Evolutionary conservation across 2,329 filamentous ascomycete genomes (phyloP).

Genomic region (Epicoccum sorghinum): DNA sequence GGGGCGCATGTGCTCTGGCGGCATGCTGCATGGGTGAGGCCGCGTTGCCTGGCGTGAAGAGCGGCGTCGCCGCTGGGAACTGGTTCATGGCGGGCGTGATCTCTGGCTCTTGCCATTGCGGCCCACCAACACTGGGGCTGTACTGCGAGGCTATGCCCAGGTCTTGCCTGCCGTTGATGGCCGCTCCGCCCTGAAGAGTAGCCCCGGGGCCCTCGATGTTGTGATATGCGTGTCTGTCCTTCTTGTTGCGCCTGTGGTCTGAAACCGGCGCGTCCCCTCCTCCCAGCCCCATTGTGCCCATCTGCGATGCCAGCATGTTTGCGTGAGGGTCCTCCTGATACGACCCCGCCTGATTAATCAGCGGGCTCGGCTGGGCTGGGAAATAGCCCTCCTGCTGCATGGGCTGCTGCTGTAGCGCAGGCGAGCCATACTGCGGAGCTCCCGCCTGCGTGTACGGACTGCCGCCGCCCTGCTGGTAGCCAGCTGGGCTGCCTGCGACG

Average conservation of each 20-base stretch:
- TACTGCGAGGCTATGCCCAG: constrained; percentile 63
- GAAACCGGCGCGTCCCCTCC: constrained; percentile 46
- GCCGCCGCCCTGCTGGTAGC: constrained; percentile 53
- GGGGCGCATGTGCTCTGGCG: constrained; percentile 36
- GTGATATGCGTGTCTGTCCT: constrained; percentile 92
- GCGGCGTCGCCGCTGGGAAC: constrained; percentile 65
- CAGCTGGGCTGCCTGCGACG: constrained; percentile 52
- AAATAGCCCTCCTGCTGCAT: constrained; percentile 51
- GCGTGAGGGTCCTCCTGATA: constrained; percentile 44
- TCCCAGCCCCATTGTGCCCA: constrained; percentile 37
- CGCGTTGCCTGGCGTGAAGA: constrained; percentile 54
- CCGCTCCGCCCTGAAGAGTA: constrained; percentile 59
- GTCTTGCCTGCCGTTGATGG: constrained; percentile 72
- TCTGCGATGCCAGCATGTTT: constrained; percentile 35
- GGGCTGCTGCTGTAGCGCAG: constrained; percentile 34
- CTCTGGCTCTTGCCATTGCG: constrained; percentile 50
- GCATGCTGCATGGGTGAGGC: constrained; percentile 47
- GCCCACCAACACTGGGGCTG: constrained; percentile 40
- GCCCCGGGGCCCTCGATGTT: constrained; percentile 74
- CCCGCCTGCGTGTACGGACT: constrained; percentile 35
- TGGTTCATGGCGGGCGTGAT: constrained; percentile 60
- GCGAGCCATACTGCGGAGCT: constrained; percentile 39
- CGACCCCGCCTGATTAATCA: constrained; percentile 16
- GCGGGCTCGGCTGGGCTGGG: constrained; percentile 42
- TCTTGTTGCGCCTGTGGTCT: constrained; percentile 74